phyloP scores from a whole-genome alignment of 1,284 basidiomycete species.

The Chalciporus sp. region DNA sequence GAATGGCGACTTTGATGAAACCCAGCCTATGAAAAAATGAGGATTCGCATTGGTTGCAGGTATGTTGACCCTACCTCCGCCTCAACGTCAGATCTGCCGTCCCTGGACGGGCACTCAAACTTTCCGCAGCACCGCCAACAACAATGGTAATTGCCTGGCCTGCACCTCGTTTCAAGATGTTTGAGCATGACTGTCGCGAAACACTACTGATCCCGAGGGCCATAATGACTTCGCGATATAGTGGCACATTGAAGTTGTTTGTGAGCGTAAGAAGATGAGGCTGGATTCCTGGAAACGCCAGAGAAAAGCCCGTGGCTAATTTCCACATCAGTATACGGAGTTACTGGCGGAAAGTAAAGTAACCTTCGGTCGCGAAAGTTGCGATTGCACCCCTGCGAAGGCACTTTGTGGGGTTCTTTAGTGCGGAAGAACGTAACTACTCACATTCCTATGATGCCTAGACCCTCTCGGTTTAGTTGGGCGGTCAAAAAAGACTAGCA shows the following conservation, averaged over 20 bases:
- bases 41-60: not conserved
- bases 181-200: conserved; percentile 86
- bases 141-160: conserved; percentile 90
- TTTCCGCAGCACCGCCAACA: conserved; percentile 95
- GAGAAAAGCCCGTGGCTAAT: conserved; percentile 88
- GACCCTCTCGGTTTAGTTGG: not conserved
- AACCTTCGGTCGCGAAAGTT: conserved; percentile 92
- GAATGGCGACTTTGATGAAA: conserved; percentile 97
- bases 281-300: conserved; percentile 87
- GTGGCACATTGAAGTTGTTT: conserved; percentile 89
- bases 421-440: conserved; percentile 31
- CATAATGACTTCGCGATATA: conserved; percentile 92
- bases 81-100: conserved; percentile 92
- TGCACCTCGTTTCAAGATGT: conserved; percentile 69
- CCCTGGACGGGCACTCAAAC: conserved; percentile 90
- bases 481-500: not conserved
- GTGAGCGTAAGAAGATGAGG: conserved; percentile 92
- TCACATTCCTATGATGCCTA: conserved; percentile 91
- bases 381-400: conserved; percentile 81
- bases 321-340: conserved; percentile 1
- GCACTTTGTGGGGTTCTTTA: not conserved
- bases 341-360: conserved; percentile 7
- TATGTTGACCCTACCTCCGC: conserved; percentile 54
- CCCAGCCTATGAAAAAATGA: conserved; percentile 56
- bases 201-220: conserved; percentile 91